Evolutionary conservation across 2,329 filamentous ascomycete species (phyloP).

Genomic region (Xylaria arbuscula): DNA sequence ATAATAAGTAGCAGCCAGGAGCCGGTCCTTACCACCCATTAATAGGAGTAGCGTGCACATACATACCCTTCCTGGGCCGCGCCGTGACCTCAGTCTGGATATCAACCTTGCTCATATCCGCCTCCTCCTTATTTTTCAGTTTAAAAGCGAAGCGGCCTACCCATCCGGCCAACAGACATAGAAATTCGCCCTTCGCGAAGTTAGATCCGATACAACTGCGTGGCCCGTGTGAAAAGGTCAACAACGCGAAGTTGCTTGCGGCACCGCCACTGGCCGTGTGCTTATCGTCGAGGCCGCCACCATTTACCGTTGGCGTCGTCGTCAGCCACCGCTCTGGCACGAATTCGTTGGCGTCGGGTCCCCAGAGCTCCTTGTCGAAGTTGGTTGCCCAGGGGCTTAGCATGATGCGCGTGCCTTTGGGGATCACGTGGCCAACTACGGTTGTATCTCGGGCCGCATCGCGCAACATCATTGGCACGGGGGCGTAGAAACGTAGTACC

Average conservation of each 20-base stretch:
- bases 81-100: background rate
- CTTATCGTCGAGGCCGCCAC: background rate
- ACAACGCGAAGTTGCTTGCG: background rate
- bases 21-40: background rate
- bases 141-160: background rate
- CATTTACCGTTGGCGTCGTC: background rate
- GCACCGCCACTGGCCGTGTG: background rate
- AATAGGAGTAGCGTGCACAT: background rate
- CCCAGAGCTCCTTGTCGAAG: background rate
- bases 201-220: background rate
- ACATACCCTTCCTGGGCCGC: background rate
- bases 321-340: background rate
- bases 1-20: background rate
- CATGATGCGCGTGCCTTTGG: background rate
- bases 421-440: background rate
- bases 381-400: background rate
- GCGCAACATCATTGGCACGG: background rate
- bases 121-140: background rate
- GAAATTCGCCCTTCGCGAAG: background rate
- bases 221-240: background rate
- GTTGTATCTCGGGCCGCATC: background rate
- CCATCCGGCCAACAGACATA: background rate
- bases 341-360: background rate
- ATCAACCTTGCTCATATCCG: background rate
- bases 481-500: background rate